Evolutionary conservation across 495 filamentous ascomycete genomes (phyloP), one percentile per base, ranked within the genome.

Genomic region (Staphylotrichum longicolle): DNA sequence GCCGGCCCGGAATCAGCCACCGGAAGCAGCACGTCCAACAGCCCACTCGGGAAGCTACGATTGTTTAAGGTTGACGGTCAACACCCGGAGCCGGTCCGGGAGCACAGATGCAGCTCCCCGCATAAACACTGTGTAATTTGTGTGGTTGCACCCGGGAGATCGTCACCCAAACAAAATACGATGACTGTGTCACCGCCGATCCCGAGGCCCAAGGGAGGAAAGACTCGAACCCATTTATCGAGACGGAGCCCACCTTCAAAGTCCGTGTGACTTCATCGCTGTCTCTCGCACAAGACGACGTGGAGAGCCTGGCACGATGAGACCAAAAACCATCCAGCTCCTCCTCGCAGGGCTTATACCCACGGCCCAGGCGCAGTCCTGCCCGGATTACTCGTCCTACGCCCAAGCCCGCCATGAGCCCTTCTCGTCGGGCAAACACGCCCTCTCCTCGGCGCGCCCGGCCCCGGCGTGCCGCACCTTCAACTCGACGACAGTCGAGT

Each of bases 381-480:
- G 15, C 45, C 45, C 83, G 1, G 78, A 85, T 69, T 86, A 85
- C 66, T 74, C 70, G 5, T 53, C 60, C 20, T 85, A 83, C 72
- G 70, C 84, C 4, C 67, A 69, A 15, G 51, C 71, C 52, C 69
- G 63, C 2, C 80, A 86, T 49, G 64, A 64, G 2, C 82, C 82
- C 1, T 69, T 77, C 37, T 81, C 78, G 3, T 54, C 60, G 5
- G 82, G 82, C 11, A 71, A 63, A 10, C 74, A 80, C 56, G 50
- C 68, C 8, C 72, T 88, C 42, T 80, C 84, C 2, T 86, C 78
- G 61, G 80, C 83, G 73, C 77, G 86, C 8, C 86, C 86, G 3
- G 62, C 69, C 0, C 66, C 75, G 33, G 67, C 69, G 61, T 90
- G 87, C 70, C 82, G 86, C 5, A 88, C 82, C n/a, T 87, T 85